Percentiles rank a stretch among this genome's conserved stretches.
Conservation (phyloP, 2,329 filamentous ascomycete genomes). For the Colletotrichum tanaceti region DNA sequence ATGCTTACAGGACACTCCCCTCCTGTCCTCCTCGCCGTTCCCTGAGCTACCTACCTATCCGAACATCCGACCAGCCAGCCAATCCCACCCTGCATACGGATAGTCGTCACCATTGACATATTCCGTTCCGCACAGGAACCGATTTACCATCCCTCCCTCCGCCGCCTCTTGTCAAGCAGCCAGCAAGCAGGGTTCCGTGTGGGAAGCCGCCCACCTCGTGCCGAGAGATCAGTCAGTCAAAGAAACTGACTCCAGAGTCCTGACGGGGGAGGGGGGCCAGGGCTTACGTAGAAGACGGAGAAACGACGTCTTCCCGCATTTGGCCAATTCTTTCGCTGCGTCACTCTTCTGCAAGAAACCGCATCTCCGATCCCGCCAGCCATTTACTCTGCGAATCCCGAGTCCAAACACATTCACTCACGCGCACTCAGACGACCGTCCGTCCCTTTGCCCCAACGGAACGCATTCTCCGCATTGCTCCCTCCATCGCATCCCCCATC, state of each 20-base stretch:
- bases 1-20: not conserved
- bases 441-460: conserved; percentile 29
- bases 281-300: conserved; percentile 36
- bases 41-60: conserved; percentile 15
- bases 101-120: not conserved
- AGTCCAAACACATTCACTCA: conserved; percentile 3
- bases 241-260: not conserved
- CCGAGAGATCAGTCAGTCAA: conserved; percentile 27
- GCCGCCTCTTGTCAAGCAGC: not conserved
- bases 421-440: not conserved
- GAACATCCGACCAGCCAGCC: conserved; percentile 12
- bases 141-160: conserved; percentile 7
- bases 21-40: not conserved
- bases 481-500: too few species aligned
- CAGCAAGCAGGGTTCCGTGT: conserved; percentile 24
- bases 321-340: conserved; percentile 25
- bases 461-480: conserved; percentile 5
- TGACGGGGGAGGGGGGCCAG: conserved; percentile 24
- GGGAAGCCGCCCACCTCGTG: conserved; percentile 21
- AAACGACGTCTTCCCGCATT: conserved; percentile 27
- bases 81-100: not conserved
- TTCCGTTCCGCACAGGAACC: not conserved
- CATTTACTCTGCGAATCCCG: not conserved
- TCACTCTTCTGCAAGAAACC: conserved; percentile 36
- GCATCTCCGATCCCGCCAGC: conserved; percentile 24